A percentile compares a stretch with the other conserved stretches of the same genome.
These are phyloP conservation scores for Liquidambar formosana DNA, from an alignment of 164 flowering plant genomes.

Conservation along the genomic window DNA sequence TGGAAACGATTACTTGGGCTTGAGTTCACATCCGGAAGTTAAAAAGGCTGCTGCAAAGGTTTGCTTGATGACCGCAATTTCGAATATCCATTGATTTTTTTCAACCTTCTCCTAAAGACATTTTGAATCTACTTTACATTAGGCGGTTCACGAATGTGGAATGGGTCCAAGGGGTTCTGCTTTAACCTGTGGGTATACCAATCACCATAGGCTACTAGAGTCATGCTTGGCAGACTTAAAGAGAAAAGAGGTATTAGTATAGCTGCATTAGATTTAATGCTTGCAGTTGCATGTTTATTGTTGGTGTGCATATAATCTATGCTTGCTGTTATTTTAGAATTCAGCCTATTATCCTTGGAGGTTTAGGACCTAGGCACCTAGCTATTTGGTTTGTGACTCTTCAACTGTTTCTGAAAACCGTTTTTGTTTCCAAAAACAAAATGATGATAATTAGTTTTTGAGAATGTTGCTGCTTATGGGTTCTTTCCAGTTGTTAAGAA, in stretches of 20 bases:
- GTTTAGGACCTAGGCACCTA: too few species aligned
- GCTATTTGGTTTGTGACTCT: too few species aligned
- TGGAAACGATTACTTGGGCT: slow-evolving; percentile 88
- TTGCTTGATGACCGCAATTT: neutral
- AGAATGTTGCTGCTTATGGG: neutral
- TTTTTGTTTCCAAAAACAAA: neutral
- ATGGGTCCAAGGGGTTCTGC: slow-evolving; percentile 99
- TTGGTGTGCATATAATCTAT: too few species aligned
- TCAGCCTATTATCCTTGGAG: too few species aligned
- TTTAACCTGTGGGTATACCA: slow-evolving; percentile 88
- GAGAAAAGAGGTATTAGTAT: too few species aligned
- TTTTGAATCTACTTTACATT: neutral
- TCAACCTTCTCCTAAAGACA: too few species aligned
- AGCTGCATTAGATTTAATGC: too few species aligned
- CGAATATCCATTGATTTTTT: too few species aligned
- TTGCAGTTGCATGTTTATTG: too few species aligned
- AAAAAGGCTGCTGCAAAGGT: slow-evolving; percentile 67
- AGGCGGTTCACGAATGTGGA: slow-evolving; percentile 84
- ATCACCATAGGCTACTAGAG: slow-evolving; percentile 73
- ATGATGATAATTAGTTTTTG: neutral
- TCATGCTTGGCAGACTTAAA: slow-evolving; percentile 16
- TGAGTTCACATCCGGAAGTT: slow-evolving; percentile 82
- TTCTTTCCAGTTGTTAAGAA: neutral
- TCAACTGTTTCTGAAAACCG: too few species aligned
- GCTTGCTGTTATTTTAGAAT: too few species aligned